These are phyloP conservation scores for Wickerhamomyces silvicola DNA, from an alignment of 805 yeast genomes.

Conservation along the genomic window DNA sequence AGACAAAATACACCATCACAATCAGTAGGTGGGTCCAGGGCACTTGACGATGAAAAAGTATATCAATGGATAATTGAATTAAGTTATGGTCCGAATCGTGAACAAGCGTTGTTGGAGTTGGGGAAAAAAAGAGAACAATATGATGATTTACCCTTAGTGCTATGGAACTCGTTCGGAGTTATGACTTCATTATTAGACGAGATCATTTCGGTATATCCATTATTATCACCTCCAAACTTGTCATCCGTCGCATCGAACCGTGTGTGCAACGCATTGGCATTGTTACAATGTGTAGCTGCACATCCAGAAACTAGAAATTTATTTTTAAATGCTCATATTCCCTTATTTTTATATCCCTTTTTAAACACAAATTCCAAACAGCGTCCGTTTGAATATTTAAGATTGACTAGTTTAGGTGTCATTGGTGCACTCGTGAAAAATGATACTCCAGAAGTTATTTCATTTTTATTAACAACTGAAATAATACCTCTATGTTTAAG, in stretches of 20 bases:
- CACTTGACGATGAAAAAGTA: constrained; percentile 72
- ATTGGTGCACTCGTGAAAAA: constrained; percentile 95
- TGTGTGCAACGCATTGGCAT: constrained; percentile 92
- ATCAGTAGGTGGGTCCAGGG: constrained; percentile 27
- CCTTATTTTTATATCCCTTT: constrained; percentile 88
- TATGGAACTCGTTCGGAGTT: constrained; percentile 96
- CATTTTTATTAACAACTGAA: constrained; percentile 88
- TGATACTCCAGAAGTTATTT: constrained; percentile 92
- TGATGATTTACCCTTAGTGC: constrained; percentile 85
- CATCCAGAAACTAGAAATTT: constrained; percentile 84
- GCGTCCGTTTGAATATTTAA: constrained; percentile 86
- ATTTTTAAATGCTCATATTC: constrained; percentile 85
- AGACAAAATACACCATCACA: constrained; percentile 7
- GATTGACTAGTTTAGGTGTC: constrained; percentile 91
- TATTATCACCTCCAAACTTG: constrained; percentile 78
- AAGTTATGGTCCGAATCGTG: constrained; percentile 85
- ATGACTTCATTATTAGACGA: constrained; percentile 90
- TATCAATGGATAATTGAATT: constrained; percentile 87
- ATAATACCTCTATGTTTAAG: constrained; percentile 91
- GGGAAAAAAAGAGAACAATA: constrained; percentile 94
- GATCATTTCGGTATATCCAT: constrained; percentile 84
- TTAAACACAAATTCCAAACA: constrained; percentile 87
- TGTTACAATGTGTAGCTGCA: constrained; percentile 94
- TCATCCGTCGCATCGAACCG: constrained; percentile 85
- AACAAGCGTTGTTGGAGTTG: constrained; percentile 83